These are phyloP conservation scores for Salix purpurea DNA, from an alignment of 345 rosid species.

Conservation along the genomic window DNA sequence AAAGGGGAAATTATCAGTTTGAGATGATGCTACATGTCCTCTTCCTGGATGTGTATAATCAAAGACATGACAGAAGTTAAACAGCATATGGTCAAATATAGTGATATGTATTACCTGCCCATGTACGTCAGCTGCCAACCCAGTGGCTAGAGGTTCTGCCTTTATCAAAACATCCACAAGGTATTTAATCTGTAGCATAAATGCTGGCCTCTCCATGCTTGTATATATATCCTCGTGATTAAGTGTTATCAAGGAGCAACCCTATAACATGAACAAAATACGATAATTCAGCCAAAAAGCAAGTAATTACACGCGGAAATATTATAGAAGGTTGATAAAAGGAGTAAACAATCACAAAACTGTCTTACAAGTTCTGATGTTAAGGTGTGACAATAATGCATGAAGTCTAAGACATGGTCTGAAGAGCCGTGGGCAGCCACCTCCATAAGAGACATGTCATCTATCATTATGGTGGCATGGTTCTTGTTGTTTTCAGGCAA, in stretches of 20 bases:
- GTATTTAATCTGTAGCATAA: constrained; percentile 58
- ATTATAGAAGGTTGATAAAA: neutral
- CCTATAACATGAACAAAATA: constrained; percentile 38
- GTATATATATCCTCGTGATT: constrained; percentile 73
- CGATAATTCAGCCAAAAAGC: neutral
- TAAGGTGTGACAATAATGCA: constrained; percentile 78
- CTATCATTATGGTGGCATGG: constrained; percentile 63
- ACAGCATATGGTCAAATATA: neutral
- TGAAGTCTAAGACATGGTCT: constrained; percentile 60
- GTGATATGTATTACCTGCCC: constrained; percentile 57
- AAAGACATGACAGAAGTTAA: neutral
- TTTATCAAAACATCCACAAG: constrained; percentile 71
- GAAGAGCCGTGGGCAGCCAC: constrained; percentile 63
- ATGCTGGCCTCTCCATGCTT: constrained; percentile 44
- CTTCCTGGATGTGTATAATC: neutral
- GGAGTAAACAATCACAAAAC: constrained; percentile 2
- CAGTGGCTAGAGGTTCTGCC: constrained; percentile 82
- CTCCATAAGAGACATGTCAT: constrained; percentile 83
- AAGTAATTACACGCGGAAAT: too few relatives aligned
- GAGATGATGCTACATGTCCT: neutral
- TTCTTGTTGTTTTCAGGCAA: constrained; percentile 41
- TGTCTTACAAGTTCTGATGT: constrained; percentile 66
- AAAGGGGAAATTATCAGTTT: neutral
- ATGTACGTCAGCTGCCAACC: constrained; percentile 87
- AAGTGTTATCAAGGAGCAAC: constrained; percentile 64